phyloP scores from a whole-genome alignment of 2,329 filamentous ascomycete genomes.

The Claviceps arundinis region DNA sequence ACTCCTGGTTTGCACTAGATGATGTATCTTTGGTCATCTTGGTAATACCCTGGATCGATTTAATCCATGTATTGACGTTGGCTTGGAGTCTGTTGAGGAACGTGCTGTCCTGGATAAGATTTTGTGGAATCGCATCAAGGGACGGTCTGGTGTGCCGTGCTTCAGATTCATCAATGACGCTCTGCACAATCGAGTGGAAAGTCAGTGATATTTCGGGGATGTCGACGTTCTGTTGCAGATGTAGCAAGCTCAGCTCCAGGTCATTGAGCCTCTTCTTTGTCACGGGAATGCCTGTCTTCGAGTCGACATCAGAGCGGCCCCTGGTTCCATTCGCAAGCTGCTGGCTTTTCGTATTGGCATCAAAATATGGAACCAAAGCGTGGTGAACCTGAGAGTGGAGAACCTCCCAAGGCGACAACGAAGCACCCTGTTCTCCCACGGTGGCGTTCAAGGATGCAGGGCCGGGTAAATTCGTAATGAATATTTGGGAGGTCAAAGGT shows the following conservation, averaged over 20 bases:
- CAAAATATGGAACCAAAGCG: slow-evolving; percentile 88
- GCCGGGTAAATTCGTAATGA: slow-evolving; percentile 84
- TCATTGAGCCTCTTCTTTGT: slow-evolving; percentile 96
- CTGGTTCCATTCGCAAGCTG: slow-evolving; percentile 52
- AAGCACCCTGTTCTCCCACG: slow-evolving; percentile 55
- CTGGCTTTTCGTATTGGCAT: slow-evolving; percentile 81
- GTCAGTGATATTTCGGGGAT: slow-evolving; percentile 84
- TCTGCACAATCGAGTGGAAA: slow-evolving; percentile 79
- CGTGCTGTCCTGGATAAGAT: slow-evolving; percentile 72
- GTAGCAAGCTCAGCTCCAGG: slow-evolving; percentile 75
- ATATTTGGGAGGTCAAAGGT: slow-evolving; percentile 77
- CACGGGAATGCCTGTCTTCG: slow-evolving; percentile 89
- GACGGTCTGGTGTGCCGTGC: slow-evolving; percentile 53
- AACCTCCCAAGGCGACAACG: slow-evolving; percentile 78
- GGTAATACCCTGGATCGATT: slow-evolving; percentile 92
- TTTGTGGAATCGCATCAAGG: slow-evolving; percentile 62
- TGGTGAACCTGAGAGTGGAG: slow-evolving; percentile 86
- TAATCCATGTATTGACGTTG: slow-evolving; percentile 95
- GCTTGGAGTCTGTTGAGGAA: slow-evolving; percentile 91
- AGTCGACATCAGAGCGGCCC: slow-evolving; percentile 70
- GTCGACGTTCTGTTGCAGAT: slow-evolving; percentile 94
- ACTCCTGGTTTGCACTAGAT: slow-evolving; percentile 40
- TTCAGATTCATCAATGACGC: slow-evolving; percentile 66
- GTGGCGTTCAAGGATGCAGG: slow-evolving; percentile 55
- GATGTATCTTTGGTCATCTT: slow-evolving; percentile 79